phyloP scores from a whole-genome alignment of 352 stramenopile genomes.

The Globisporangium sylvaticum region DNA sequence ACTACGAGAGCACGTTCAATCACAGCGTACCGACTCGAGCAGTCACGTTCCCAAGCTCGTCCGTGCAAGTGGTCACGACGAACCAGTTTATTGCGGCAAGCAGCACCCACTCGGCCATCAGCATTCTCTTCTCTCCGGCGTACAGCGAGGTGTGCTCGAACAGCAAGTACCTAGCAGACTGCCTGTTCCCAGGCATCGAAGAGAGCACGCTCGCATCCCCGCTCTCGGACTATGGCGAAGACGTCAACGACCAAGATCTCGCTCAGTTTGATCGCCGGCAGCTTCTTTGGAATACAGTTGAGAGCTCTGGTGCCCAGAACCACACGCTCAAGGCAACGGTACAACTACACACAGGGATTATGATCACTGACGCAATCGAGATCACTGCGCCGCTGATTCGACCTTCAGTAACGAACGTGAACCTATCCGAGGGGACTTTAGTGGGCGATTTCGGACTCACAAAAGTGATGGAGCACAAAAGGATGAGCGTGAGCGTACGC shows the following conservation, averaged over 20 bases:
- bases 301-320: neutral
- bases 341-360: conserved; percentile 32
- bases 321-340: conserved; percentile 21
- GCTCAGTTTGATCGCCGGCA: conserved; percentile 30
- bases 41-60: conserved; percentile 2
- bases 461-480: conserved; percentile 26
- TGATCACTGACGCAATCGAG: conserved; percentile 26
- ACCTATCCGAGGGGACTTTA: neutral
- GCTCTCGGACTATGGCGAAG: conserved; percentile 35
- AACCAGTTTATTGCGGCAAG: neutral
- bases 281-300: conserved; percentile 22
- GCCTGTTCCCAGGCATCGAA: conserved; percentile 21
- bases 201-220: conserved; percentile 6
- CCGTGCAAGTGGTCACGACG: conserved; percentile 5
- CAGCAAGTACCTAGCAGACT: conserved; percentile 34
- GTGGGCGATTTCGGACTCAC: conserved; percentile 31
- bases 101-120: conserved; percentile 3
- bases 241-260: conserved; percentile 30
- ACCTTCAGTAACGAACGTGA: conserved; percentile 22
- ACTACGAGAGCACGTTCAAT: conserved; percentile 41
- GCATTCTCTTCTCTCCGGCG: conserved; percentile 28
- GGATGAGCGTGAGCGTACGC: conserved; percentile 28
- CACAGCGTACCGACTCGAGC: conserved; percentile 26
- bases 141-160: conserved; percentile 24
- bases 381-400: conserved; percentile 32